Percentiles rank a stretch among this genome's conserved stretches.
phyloP scores from a whole-genome alignment of 306 rosid species.

The Glycine soja region DNA sequence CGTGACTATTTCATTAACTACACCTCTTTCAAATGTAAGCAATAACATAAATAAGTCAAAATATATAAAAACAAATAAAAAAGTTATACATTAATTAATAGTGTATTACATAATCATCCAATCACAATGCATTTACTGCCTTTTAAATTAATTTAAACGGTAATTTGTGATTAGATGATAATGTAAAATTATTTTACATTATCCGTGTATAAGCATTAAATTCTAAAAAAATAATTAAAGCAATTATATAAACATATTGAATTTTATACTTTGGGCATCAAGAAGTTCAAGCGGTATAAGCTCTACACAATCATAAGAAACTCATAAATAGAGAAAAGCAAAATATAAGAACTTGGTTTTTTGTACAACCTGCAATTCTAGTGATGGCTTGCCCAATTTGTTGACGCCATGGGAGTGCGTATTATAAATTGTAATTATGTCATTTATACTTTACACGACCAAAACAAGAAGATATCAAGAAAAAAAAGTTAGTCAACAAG shows the following conservation, averaged over 20 bases:
- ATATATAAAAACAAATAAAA: background rate
- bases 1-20: background rate
- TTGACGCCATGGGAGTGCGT: constrained; percentile 33
- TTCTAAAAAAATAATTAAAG: background rate
- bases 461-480: background rate
- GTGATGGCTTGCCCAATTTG: constrained; percentile 41
- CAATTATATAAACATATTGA: background rate
- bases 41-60: background rate
- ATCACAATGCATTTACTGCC: too few species aligned
- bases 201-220: too few species aligned
- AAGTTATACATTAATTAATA: too few species aligned
- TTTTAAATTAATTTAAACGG: too few species aligned
- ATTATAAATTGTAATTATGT: constrained; percentile 42
- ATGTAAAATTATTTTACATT: too few species aligned
- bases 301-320: background rate
- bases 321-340: constrained; percentile 1
- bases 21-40: background rate
- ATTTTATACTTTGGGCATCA: background rate
- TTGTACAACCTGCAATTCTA: constrained; percentile 45
- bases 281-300: background rate
- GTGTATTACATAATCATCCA: too few species aligned
- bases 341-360: background rate
- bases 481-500: background rate
- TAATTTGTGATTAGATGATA: too few species aligned
- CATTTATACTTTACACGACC: constrained; percentile 37